These are phyloP conservation scores for Candida tunisiensis DNA, from an alignment of 1,139 yeast species.

Conservation along the genomic window DNA sequence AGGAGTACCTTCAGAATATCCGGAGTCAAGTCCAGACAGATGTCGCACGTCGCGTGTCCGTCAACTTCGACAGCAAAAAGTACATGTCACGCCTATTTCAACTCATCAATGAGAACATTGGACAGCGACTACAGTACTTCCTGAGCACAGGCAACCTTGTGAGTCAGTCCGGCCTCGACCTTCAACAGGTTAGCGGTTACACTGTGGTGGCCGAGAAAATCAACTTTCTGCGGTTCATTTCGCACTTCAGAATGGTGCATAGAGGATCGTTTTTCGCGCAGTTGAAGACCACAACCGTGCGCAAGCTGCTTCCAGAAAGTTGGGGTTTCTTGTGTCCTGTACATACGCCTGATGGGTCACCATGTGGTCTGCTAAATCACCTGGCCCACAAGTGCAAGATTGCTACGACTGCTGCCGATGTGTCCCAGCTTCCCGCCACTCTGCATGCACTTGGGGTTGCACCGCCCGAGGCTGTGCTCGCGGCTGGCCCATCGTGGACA, in stretches of 20 bases:
- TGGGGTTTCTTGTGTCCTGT: slow-evolving; percentile 99
- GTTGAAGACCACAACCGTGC: slow-evolving; percentile 90
- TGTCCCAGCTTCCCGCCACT: slow-evolving; percentile 47
- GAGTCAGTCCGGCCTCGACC: slow-evolving; percentile 90
- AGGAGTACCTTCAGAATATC: slow-evolving; percentile 70
- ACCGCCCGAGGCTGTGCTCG: slow-evolving; percentile 45
- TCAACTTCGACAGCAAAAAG: slow-evolving; percentile 68
- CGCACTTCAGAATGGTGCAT: slow-evolving; percentile 98
- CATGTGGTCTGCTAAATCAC: slow-evolving; percentile 96
- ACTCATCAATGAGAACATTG: slow-evolving; percentile 84
- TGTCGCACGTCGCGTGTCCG: slow-evolving; percentile 63
- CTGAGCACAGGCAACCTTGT: slow-evolving; percentile 94
- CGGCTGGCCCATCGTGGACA: slow-evolving; percentile 76
- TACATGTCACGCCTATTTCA: slow-evolving; percentile 67
- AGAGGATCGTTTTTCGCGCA: slow-evolving; percentile 99
- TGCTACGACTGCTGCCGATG: slow-evolving; percentile 63
- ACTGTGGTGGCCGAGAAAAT: slow-evolving; percentile 98
- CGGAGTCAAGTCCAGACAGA: slow-evolving; percentile 65
- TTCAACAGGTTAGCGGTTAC: slow-evolving; percentile 96
- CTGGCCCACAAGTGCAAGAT: slow-evolving; percentile 89
- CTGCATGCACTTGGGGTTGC: slow-evolving; percentile 68
- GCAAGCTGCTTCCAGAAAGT: slow-evolving; percentile 91
- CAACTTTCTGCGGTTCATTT: slow-evolving; percentile 87
- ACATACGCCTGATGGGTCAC: slow-evolving; percentile 99
- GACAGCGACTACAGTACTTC: slow-evolving; percentile 86